Percentiles rank a stretch among this genome's conserved stretches.
Evolutionary conservation across 1,139 yeast species (phyloP).

Genomic region (Yamadazyma epiphylla): DNA sequence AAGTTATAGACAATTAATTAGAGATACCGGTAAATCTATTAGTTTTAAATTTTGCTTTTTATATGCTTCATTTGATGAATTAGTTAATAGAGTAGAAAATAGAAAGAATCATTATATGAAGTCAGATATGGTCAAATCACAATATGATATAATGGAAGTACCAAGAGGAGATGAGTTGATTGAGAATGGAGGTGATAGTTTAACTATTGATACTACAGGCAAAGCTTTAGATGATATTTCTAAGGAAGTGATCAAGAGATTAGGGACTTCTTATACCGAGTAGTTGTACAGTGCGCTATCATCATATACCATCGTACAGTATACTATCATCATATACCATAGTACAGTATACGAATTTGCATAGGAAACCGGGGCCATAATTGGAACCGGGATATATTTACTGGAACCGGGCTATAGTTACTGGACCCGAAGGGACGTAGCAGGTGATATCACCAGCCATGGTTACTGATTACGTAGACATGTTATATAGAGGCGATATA

Average conservation of each 20-base stretch:
- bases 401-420: too few species aligned
- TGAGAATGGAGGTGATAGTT: constrained; percentile 33
- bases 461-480: too few species aligned
- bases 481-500: too few species aligned
- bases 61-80: constrained; percentile 58
- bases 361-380: too few species aligned
- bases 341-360: too few species aligned
- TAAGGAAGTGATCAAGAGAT: constrained; percentile 8
- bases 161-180: constrained; percentile 48
- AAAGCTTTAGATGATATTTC: constrained; percentile 36
- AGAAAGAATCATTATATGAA: constrained; percentile 86
- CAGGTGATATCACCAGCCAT: too few species aligned
- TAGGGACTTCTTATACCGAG: constrained; percentile 2
- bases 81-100: constrained; percentile 53
- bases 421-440: too few species aligned
- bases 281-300: too few species aligned
- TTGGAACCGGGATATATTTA: too few species aligned
- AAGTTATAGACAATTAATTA: constrained; percentile 61
- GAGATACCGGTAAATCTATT: constrained; percentile 18
- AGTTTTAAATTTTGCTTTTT: constrained; percentile 63
- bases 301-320: too few species aligned
- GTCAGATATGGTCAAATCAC: constrained; percentile 75
- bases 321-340: too few species aligned
- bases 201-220: constrained; percentile 37
- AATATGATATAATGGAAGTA: constrained; percentile 67